Evolutionary conservation across 257 asterid genomes (phyloP).

Genomic region (Solanum rostratum): DNA sequence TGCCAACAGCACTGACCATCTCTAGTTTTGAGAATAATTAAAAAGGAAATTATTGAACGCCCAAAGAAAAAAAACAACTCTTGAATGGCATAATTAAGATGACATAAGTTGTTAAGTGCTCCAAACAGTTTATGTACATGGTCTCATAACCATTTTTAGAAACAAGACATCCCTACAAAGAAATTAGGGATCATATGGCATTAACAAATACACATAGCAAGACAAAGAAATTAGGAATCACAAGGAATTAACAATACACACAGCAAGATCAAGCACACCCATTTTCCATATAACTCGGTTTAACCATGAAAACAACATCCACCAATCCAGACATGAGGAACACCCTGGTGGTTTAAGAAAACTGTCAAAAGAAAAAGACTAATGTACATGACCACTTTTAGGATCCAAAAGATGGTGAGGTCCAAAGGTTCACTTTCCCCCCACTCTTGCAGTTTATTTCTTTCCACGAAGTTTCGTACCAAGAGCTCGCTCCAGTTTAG

Average conservation of each 20-base stretch:
- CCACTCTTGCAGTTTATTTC: conserved; percentile 17
- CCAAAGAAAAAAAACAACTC: too few relatives aligned
- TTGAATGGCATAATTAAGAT: too few relatives aligned
- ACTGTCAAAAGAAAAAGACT: conserved; percentile 1
- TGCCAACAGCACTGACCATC: too few relatives aligned
- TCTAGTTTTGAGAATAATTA: too few relatives aligned
- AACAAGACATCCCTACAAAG: background rate
- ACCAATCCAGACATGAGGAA: background rate
- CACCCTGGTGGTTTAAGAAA: conserved; percentile 7
- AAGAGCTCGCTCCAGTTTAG: conserved; percentile 81
- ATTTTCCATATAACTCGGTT: background rate
- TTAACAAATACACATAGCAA: background rate
- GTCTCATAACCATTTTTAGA: too few relatives aligned
- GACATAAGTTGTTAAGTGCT: too few relatives aligned
- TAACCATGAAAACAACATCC: background rate
- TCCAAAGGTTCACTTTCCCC: background rate
- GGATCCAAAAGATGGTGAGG: conserved; percentile 9
- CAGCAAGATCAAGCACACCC: background rate
- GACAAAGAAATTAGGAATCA: too few relatives aligned
- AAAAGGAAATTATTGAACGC: too few relatives aligned
- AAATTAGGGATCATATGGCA: background rate
- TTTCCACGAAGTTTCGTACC: conserved; percentile 70
- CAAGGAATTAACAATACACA: too few relatives aligned
- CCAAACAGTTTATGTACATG: too few relatives aligned
- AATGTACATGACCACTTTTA: conserved; percentile 32